Base-by-base conservation (phyloP, 2,329 filamentous ascomycete genomes). In the Nannizziopsis barbatae region DNA sequence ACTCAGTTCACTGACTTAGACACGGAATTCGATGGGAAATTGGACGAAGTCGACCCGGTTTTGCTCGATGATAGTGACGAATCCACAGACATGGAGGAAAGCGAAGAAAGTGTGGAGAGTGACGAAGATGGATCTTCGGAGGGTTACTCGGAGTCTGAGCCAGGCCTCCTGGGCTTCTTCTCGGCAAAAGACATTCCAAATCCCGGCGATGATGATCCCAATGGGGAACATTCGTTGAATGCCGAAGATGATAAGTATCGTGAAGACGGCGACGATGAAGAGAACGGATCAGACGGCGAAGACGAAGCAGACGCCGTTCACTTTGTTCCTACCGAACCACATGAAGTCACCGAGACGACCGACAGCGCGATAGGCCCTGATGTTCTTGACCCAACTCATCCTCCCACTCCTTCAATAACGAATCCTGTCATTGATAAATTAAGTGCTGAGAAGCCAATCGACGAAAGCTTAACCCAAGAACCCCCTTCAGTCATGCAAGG, bases 51-150 rank as follows among this genome's bases (percentile, higher is more conserved):
- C 31, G 68, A 71, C 53, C 64, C 70, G 11, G 55, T 66, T 41
- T 57, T 72, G 37, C 60, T 71, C 51, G 70, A 72, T 51, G 68
- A 68, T 35, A 71, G 66, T 49, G 69, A 71, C 42, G 65, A 63
- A 37, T 71, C 67, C 32, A 71, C 69, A 1, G 71, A 74, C 53
- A 70, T 69, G 65, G 69, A 71, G 39, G 65, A 67, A 51, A 71
- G 71, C 59, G 65, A 71, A 39, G 71, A 75, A 27, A 68, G 62
- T 49, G 65, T 64, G 2, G 67, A 66, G 8, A 79, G 80, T 15
- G 76, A 62, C 42, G 61, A 63, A 22, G 63, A 63, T 31, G 33
- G 20, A n/a, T 14, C n/a, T 3, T 72, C 71, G 18, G 63, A 62
- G 17, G 60, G 69, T 12, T 65, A 66, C 10, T 70, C 70, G n/a